Evolutionary conservation across 352 stramenopile species (phyloP).

Genomic region (Pythium vanterpoolii): DNA sequence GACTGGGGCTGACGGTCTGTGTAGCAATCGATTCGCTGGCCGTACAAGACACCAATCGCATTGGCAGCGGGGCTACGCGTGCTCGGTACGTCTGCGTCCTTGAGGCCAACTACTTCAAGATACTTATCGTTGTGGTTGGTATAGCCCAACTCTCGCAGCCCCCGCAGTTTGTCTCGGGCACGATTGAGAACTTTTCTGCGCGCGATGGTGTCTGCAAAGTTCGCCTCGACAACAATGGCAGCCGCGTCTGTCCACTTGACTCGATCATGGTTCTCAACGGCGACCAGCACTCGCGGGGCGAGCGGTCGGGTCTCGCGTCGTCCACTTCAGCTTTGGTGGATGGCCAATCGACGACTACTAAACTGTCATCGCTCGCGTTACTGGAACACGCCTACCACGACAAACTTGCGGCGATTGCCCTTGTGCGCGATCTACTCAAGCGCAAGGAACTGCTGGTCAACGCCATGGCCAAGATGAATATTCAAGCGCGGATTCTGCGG

Average conservation of each 20-base stretch:
- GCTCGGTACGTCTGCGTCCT: conserved; percentile 10
- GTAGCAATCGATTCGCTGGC: conserved; percentile 16
- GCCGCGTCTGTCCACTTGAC: conserved; percentile 38
- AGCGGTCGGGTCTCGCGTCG: neutral
- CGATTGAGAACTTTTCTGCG: conserved; percentile 27
- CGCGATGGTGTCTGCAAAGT: conserved; percentile 33
- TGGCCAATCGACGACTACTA: neutral
- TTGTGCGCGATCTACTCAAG: conserved; percentile 62
- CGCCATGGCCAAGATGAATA: conserved; percentile 47
- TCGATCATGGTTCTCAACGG: conserved; percentile 48
- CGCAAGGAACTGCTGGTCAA: conserved; percentile 68
- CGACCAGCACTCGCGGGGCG: neutral
- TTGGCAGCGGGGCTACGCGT: conserved; percentile 6
- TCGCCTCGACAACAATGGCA: conserved; percentile 26
- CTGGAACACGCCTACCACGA: conserved; percentile 27
- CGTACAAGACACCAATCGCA: conserved; percentile 11
- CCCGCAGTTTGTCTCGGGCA: conserved; percentile 35
- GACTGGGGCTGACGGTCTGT: neutral
- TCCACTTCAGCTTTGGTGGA: neutral
- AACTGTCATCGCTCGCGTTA: neutral
- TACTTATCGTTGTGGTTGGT: neutral
- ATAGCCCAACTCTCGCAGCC: conserved; percentile 40
- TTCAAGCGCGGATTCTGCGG: conserved; percentile 23
- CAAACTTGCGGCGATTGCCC: conserved; percentile 38
- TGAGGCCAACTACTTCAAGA: neutral